Evolutionary conservation across 768 basidiomycete genomes (phyloP), one percentile per base, ranked within the genome.

Genomic region (Suillus brevipes): DNA sequence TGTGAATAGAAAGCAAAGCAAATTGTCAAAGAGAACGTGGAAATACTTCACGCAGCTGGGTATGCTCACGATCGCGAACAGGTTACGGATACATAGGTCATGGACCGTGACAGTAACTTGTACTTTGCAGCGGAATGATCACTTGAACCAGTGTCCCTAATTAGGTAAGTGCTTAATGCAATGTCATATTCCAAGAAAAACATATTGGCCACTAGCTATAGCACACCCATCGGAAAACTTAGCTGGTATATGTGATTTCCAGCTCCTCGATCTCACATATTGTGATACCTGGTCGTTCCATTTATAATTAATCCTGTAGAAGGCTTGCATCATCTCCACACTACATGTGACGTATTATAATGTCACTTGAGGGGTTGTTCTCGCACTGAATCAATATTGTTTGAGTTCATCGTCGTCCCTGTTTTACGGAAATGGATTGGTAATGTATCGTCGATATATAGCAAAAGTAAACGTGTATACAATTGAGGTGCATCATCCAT

Each of bases 1-100:
- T 4, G 36, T 63, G 40, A 61, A 63, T 12, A 63, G 42, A 34
- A n/a, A n/a, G 31, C 62, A 63, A 34, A 28, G 40, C 61, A 25
- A 42, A 20, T 18, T 42, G 14, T 59, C 25, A 28, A 28, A 42
- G 58, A 31, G 25, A 25, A 14, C 2, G 23, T 42, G 20, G 25
- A 38, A 38, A 16, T 25, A 38, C 57, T 28, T 58, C 57, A 25
- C 37, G 28, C 23, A 58, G 28, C 18, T 59, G 40, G 20, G 38
- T 40, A 28, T 40, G 37, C 37, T 25, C 37, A 36, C 20, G 53
- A 20, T 36, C 34, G 31, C 31, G 53, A 55, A 55, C 53, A 55
- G 34, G 53, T 34, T 9, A n/a, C 36, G 53, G 53, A 36, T 55
- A 55, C 6, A 55, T 20, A 36, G 34, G 25, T 25, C 25, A 50